Conservation (phyloP, 2,329 filamentous ascomycete species). For the Penicillium hordei region DNA sequence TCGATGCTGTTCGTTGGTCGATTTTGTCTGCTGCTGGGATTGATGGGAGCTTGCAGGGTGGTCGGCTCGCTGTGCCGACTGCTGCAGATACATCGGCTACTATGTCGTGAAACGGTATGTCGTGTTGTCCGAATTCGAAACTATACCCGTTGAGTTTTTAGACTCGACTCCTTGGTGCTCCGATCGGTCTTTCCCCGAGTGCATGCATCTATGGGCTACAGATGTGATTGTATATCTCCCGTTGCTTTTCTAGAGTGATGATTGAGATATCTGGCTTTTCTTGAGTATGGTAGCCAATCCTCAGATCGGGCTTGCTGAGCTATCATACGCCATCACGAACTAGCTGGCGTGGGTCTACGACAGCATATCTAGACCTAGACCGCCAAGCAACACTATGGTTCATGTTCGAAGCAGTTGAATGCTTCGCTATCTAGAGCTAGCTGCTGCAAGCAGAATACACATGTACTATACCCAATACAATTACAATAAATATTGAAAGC, state of each 20-base stretch:
- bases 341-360: neutral
- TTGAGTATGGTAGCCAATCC: neutral
- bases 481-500: neutral
- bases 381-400: neutral
- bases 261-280: neutral
- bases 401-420: neutral
- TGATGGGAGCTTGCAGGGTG: conserved; percentile 42
- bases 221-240: neutral
- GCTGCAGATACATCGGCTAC: conserved; percentile 2
- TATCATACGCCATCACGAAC: neutral
- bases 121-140: neutral
- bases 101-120: neutral
- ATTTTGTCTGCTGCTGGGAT: conserved; percentile 63
- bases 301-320: neutral
- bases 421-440: neutral
- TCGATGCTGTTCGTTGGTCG: conserved; percentile 64
- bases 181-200: neutral
- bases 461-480: neutral
- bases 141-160: neutral
- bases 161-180: neutral
- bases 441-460: neutral
- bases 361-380: neutral
- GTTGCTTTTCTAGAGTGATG: neutral
- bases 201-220: neutral
- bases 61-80: conserved; percentile 6